phyloP scores from a whole-genome alignment of 805 yeast species.

The Candida sonorensis region DNA sequence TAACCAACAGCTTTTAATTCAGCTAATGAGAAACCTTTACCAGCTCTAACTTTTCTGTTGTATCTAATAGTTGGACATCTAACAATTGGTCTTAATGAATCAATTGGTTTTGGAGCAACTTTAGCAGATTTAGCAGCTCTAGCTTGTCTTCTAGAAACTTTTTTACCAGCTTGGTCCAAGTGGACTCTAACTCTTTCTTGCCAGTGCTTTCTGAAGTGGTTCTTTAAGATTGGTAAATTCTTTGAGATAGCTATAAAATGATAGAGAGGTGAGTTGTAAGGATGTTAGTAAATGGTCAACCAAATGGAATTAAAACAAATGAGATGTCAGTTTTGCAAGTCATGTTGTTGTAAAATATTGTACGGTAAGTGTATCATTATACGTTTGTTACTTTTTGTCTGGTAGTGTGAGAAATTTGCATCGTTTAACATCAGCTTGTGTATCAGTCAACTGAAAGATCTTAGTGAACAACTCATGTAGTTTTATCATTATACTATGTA shows the following conservation, averaged over 20 bases:
- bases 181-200: constrained; percentile 99
- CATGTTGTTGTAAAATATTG: too few relatives aligned
- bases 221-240: constrained; percentile 98
- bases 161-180: constrained; percentile 99
- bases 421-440: too few relatives aligned
- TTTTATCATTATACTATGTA: too few relatives aligned
- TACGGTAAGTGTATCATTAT: too few relatives aligned
- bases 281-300: constrained; percentile 15
- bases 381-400: too few relatives aligned
- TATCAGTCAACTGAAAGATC: too few relatives aligned
- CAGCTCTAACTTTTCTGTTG: constrained; percentile 99
- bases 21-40: constrained; percentile 98
- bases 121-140: constrained; percentile 92
- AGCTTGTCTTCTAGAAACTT: constrained; percentile 92
- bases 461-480: too few relatives aligned
- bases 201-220: constrained; percentile 99
- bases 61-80: constrained; percentile 98
- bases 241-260: constrained; percentile 83
- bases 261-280: not conserved
- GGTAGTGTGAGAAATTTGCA: too few relatives aligned
- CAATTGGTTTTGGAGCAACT: constrained; percentile 97
- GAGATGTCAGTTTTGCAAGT: too few relatives aligned
- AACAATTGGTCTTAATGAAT: constrained; percentile 92
- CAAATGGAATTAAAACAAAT: too few relatives aligned
- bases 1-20: constrained; percentile 98